Conservation (phyloP, 2,329 filamentous ascomycete genomes). For the Trichophyton simii region DNA sequence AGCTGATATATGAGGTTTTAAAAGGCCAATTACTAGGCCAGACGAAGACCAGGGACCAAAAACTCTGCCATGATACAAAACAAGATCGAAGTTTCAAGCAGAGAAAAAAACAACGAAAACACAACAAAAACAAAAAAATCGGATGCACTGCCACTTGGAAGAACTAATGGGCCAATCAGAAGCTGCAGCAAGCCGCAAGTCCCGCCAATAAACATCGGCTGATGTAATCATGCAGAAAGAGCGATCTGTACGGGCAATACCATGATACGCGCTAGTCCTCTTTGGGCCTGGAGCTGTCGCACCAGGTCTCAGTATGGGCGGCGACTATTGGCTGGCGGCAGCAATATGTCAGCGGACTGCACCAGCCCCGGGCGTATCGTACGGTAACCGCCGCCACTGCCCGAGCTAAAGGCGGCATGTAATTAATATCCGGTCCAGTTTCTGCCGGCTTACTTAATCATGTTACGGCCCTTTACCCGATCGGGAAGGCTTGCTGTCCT, state of each 20-base stretch:
- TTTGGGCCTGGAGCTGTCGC: neutral
- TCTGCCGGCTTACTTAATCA: neutral
- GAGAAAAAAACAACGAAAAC: neutral
- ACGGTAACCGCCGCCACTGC: neutral
- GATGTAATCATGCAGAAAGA: neutral
- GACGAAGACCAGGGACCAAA: neutral
- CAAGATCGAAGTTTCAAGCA: neutral
- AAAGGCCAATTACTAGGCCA: neutral
- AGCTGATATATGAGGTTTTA: conserved; percentile 2
- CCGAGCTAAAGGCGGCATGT: conserved; percentile 2
- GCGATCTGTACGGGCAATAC: neutral
- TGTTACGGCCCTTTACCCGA: neutral
- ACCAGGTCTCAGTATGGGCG: neutral
- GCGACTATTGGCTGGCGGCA: neutral
- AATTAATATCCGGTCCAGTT: neutral
- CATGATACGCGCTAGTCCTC: neutral
- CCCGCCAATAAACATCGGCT: neutral
- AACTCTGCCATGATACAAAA: neutral
- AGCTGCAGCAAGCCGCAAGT: neutral
- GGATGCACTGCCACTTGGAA: neutral
- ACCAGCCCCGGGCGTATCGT: neutral
- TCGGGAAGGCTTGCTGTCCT: conserved; percentile 2
- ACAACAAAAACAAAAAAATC: neutral
- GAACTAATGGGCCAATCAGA: neutral
- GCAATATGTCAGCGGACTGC: neutral